Evolutionary conservation across 257 asterid genomes (phyloP).

Genomic region (Solanum dulcamara): DNA sequence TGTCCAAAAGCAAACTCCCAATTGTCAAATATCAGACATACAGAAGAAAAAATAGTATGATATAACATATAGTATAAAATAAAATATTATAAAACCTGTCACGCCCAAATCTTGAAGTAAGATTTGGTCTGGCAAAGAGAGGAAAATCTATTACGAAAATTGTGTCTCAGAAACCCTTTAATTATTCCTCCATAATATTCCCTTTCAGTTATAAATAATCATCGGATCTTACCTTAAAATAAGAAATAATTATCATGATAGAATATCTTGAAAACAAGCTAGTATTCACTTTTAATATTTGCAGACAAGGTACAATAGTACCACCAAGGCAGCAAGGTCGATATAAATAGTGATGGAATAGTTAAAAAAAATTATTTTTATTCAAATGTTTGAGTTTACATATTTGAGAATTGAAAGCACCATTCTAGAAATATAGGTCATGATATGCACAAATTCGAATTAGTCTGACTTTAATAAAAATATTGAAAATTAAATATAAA

Average conservation of each 20-base stretch:
- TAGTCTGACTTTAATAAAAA: too few species aligned
- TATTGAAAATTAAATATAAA: too few species aligned
- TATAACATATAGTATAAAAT: background rate
- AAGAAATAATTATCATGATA: constrained; percentile 23
- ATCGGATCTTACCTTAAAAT: constrained; percentile 27
- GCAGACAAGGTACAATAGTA: background rate
- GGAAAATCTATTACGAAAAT: constrained; percentile 15
- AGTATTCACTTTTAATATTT: constrained; percentile 2
- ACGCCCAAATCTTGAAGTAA: constrained; percentile 35
- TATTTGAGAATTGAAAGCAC: too few species aligned
- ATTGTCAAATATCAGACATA: background rate
- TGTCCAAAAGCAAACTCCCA: background rate
- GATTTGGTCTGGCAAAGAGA: constrained; percentile 23
- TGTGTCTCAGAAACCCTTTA: constrained; percentile 13
- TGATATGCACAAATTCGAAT: too few species aligned
- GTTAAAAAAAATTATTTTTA: too few species aligned
- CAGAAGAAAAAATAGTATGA: background rate
- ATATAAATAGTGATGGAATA: too few species aligned
- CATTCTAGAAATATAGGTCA: too few species aligned
- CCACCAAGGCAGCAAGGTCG: too few species aligned
- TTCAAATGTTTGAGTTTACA: too few species aligned
- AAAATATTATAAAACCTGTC: constrained; percentile 2
- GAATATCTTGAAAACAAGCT: constrained; percentile 20
- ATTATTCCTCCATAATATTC: constrained; percentile 10
- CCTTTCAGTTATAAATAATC: constrained; percentile 2